These are phyloP conservation scores for Aspergillus alliaceus DNA, from an alignment of 2,329 filamentous ascomycete genomes.

Conservation along the genomic window DNA sequence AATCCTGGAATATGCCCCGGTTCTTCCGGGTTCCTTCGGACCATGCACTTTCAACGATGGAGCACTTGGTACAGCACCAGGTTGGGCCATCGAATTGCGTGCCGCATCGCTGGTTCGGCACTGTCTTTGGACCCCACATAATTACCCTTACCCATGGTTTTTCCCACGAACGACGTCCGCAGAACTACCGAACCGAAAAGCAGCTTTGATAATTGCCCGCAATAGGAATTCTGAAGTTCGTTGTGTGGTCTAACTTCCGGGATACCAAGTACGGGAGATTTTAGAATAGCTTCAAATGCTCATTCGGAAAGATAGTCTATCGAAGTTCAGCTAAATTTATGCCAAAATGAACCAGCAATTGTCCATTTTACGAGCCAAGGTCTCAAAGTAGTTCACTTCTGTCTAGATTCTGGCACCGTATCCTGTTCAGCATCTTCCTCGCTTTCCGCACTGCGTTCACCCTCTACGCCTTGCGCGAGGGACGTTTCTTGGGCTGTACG, in stretches of 20 bases:
- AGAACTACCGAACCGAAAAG: too few species aligned
- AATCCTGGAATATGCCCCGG: neutral
- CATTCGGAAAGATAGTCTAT: too few species aligned
- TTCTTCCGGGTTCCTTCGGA: neutral
- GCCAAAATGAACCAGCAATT: neutral
- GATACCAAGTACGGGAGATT: too few species aligned
- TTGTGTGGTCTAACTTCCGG: too few species aligned
- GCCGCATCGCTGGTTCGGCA: neutral
- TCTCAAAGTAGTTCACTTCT: constrained; percentile 1
- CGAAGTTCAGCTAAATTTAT: constrained; percentile 1
- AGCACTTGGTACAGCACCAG: neutral
- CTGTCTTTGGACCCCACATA: neutral
- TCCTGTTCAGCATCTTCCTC: constrained; percentile 28
- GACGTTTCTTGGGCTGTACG: constrained; percentile 62
- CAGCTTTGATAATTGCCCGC: neutral
- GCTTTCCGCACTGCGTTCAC: constrained; percentile 45
- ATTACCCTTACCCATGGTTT: neutral
- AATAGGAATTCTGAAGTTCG: too few species aligned
- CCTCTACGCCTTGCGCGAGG: constrained; percentile 36
- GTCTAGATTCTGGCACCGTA: neutral
- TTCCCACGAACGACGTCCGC: neutral
- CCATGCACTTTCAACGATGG: neutral
- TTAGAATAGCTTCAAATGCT: too few species aligned
- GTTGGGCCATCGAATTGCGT: neutral
- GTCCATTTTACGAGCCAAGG: neutral